Conservation (phyloP, 106 monocot genomes). For the Chionographis japonica region DNA sequence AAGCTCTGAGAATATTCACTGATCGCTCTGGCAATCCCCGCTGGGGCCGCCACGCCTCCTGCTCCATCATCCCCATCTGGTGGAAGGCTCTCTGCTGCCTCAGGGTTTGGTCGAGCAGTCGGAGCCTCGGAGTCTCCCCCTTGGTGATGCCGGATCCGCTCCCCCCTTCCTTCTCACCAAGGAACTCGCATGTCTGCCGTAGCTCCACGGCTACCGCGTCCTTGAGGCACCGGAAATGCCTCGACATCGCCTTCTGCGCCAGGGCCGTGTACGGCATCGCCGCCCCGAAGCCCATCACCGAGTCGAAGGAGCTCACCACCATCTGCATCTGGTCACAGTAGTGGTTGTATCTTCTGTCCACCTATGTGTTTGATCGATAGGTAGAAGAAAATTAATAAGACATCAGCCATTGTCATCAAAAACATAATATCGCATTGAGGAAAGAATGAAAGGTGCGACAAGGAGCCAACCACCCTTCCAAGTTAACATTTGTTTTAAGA, state of each 20-base stretch:
- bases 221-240: constrained; percentile 53
- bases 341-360: constrained; percentile 45
- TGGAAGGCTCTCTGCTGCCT: constrained; percentile 91
- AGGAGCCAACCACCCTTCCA: too few species aligned
- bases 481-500: too few species aligned
- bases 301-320: constrained; percentile 52
- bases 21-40: constrained; percentile 89
- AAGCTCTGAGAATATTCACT: constrained; percentile 66
- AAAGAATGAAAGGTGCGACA: too few species aligned
- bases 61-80: constrained; percentile 96
- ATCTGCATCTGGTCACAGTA: constrained; percentile 55
- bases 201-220: constrained; percentile 35
- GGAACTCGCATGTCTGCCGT: constrained; percentile 22
- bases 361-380: constrained; percentile 7
- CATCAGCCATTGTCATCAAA: neutral
- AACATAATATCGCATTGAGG: neutral
- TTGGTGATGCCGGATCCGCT: constrained; percentile 65
- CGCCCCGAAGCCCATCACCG: constrained; percentile 41
- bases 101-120: constrained; percentile 67
- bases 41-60: constrained; percentile 94
- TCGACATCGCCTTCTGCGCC: constrained; percentile 52
- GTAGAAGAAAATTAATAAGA: neutral
- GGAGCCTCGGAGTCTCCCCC: constrained; percentile 81
- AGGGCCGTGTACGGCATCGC: constrained; percentile 48
- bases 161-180: constrained; percentile 44